Evolutionary conservation across 1,284 basidiomycete genomes (phyloP), one percentile per base, ranked within the genome.

Genomic region (Athelia psychrophila): DNA sequence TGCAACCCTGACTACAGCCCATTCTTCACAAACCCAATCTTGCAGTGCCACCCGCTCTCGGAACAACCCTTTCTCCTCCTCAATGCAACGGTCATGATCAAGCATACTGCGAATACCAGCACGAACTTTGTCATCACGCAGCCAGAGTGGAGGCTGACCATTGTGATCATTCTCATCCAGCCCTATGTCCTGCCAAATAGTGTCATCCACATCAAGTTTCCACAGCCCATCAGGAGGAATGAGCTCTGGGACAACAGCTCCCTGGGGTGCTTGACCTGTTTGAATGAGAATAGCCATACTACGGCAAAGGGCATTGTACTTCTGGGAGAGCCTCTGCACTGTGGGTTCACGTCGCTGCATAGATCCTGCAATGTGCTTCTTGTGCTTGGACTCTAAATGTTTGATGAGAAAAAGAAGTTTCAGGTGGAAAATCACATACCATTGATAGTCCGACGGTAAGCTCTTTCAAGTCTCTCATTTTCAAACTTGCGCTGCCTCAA

Each of bases 401-500:
- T 6, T 42, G 9, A 22, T 8, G 16, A 42, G 38, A n/a, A 6
- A n/a, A 42, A 42, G 6, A 42, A 42, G 38, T 8, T 13, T 30
- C 5, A 6, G 13, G 13, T 5, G 5, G 27, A 6, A 6, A 30
- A 30, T 13, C 5, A 22, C 24, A 19, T n/a, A 46, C 44, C 44
- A 27, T 46, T 46, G 12, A 46, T 27, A 27, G 51, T 57, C 15
- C 50, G 50, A 18, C 54, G 30, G 38, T 56, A 60, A 2, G 53
- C 50, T 3, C 55, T 51, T 50, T 65, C 60, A 1, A 64, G 30
- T 18, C 40, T 42, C 20, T 63, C 60, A 15, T 60, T 38, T 50
- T 66, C 59, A 54, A 64, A 66, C 45, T 63, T 64, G 2, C 56
- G 46, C 15, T 60, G 48, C 2, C 57, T 48, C 15, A 66, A 51